A percentile compares a stretch with the other conserved stretches of the same genome.
phyloP scores from a whole-genome alignment of 2,329 filamentous ascomycete species.

The Colletotrichum endophyticum region DNA sequence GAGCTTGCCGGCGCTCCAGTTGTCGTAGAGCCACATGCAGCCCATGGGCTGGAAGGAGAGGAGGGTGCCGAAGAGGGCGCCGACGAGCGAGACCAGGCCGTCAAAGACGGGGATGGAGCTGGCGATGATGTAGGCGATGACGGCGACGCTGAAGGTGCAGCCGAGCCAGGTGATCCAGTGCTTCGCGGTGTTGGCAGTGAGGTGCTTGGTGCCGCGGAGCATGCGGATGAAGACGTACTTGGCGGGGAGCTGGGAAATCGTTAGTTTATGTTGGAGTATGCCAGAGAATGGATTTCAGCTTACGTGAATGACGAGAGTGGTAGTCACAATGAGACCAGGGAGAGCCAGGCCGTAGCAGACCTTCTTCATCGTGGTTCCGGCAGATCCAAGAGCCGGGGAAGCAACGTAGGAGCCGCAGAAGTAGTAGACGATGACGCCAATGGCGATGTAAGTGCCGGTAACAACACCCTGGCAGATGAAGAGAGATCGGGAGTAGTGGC shows the following conservation, averaged over 20 bases:
- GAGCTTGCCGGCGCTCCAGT: slow-evolving; percentile 33
- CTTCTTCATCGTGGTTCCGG: slow-evolving; percentile 45
- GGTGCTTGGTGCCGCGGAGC: slow-evolving; percentile 31
- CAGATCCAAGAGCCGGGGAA: slow-evolving; percentile 51
- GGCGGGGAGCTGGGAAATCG: slow-evolving; percentile 16
- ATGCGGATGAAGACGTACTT: slow-evolving; percentile 32
- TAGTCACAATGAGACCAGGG: slow-evolving; percentile 31
- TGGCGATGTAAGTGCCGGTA: slow-evolving; percentile 34
- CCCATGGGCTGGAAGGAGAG: slow-evolving; percentile 33
- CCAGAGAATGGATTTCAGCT: background rate
- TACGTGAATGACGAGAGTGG: slow-evolving; percentile 31
- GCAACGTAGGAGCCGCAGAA: slow-evolving; percentile 51
- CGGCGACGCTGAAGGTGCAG: slow-evolving; percentile 27
- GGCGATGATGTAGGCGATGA: slow-evolving; percentile 32
- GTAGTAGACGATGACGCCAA: slow-evolving; percentile 47
- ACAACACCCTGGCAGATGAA: slow-evolving; percentile 30
- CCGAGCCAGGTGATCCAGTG: slow-evolving; percentile 36
- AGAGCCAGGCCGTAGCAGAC: slow-evolving; percentile 46
- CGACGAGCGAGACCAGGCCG: slow-evolving; percentile 29
- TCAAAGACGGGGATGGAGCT: slow-evolving; percentile 33
- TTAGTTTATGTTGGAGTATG: background rate
- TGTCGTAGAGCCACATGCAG: slow-evolving; percentile 48
- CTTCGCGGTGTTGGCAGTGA: slow-evolving; percentile 29
- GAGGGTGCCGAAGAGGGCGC: slow-evolving; percentile 29
- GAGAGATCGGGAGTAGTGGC: slow-evolving; percentile 31